Evolutionary conservation across 257 asterid genomes (phyloP), one percentile per base, ranked within the genome.

Genomic region (Lavandula angustifolia): DNA sequence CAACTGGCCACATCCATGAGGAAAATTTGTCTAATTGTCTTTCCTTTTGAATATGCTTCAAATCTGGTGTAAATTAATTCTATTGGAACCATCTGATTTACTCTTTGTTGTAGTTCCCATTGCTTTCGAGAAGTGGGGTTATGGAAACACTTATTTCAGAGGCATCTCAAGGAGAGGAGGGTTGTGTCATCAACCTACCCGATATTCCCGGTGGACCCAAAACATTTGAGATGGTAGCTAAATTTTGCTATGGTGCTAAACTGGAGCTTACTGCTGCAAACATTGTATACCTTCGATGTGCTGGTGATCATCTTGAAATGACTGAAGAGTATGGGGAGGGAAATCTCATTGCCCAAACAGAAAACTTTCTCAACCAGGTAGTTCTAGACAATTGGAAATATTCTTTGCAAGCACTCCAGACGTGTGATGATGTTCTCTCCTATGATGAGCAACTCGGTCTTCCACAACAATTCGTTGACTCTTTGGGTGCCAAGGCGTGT

Each of bases 121-220:
- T 92, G 92, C 96, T 92, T 70, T 89, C 99, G 11, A 89, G 95
- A 78, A 89, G 97, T 72, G 97, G 92, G 59, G 82, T 86, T 42
- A 85, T 92, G 95, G 99, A 92, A 74, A 81, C 79, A 72, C 84
- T 80, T 78, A 80, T 92, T 22, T 88, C 89, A 27, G 87, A 87
- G 67, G 89, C 92, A 42, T 80, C 96, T 5, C 85, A 82, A 74
- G 81, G 76, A 70, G 98, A 81, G 71, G 88, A 84, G 32, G 81
- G 82, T 37, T 76, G 86, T 55, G 58, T 79, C 38, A 79, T 87
- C 50, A 77, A 84, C 55, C 85, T 85, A 54, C 67, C 84, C 18
- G 81, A 82, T 44, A 66, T 85, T 70, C 99, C 97, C 22, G 97
- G 97, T 49, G 95, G 96, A 37, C 79, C 95, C 14, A 92, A 81